Conservation (phyloP, 805 yeast genomes). For the Yarrowia hollandica region DNA sequence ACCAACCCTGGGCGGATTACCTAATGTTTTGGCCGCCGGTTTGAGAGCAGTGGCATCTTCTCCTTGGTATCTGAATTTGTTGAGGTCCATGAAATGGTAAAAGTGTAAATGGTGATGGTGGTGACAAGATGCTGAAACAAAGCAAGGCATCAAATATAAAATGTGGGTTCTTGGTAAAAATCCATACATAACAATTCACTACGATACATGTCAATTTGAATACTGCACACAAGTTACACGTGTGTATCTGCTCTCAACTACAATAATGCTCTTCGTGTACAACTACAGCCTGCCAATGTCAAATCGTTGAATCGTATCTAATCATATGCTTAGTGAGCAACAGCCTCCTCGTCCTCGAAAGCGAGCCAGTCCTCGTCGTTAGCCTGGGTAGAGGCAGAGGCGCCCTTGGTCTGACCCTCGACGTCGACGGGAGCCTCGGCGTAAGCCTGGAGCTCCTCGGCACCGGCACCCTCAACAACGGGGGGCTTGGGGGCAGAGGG, state of each 20-base stretch:
- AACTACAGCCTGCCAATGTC: background rate
- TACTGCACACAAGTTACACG: no score
- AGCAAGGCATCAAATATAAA: no score
- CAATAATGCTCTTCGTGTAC: no score
- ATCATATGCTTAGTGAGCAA: conserved; percentile 37
- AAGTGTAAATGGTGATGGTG: background rate
- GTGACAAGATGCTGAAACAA: no score
- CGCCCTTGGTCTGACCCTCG: conserved; percentile 36
- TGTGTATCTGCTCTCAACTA: no score
- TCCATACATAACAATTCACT: no score
- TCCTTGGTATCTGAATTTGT: conserved; percentile 4
- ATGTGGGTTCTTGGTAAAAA: no score
- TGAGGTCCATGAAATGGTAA: background rate
- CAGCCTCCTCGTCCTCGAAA: conserved; percentile 42
- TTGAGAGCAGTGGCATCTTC: background rate
- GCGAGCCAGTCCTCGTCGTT: conserved; percentile 47
- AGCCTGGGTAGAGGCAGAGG: conserved; percentile 34
- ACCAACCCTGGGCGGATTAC: background rate
- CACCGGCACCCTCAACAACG: conserved; percentile 74
- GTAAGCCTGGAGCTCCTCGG: conserved; percentile 51
- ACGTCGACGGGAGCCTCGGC: conserved; percentile 49
- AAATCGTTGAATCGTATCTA: conserved; percentile 22
- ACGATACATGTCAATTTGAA: no score
- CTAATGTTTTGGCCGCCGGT: background rate
- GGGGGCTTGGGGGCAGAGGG: conserved; percentile 82